Conservation (phyloP, 176 grass and related monocot species). For the Bothriochloa decipiens region DNA sequence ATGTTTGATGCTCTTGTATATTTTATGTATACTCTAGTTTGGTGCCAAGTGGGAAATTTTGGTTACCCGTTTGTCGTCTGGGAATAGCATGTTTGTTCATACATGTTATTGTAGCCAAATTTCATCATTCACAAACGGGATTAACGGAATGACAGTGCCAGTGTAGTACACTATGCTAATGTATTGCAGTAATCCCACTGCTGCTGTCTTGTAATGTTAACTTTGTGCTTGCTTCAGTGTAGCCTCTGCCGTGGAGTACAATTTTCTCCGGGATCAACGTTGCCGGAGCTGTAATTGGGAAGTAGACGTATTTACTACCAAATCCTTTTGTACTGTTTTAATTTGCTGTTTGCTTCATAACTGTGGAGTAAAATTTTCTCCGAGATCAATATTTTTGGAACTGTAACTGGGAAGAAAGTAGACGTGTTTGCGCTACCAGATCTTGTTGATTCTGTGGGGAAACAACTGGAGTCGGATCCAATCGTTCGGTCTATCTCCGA, state of each 20-base stretch:
- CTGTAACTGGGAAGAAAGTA: background rate
- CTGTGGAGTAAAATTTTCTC: too few relatives aligned
- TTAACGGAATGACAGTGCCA: constrained; percentile 19
- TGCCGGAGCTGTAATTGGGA: background rate
- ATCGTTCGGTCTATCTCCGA: too few relatives aligned
- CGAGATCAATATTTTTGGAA: background rate
- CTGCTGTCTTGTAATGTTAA: constrained; percentile 14
- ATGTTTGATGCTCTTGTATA: constrained; percentile 42
- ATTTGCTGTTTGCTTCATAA: background rate
- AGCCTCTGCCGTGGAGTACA: background rate
- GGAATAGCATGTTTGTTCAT: constrained; percentile 20
- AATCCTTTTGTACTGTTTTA: constrained; percentile 1
- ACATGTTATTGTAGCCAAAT: constrained; percentile 8
- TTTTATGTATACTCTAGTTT: constrained; percentile 20
- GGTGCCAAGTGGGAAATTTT: constrained; percentile 51
- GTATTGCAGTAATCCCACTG: constrained; percentile 12
- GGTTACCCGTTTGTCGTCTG: constrained; percentile 30
- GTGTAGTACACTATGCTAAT: background rate
- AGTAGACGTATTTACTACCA: background rate
- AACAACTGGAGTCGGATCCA: too few relatives aligned
- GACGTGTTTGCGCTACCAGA: background rate
- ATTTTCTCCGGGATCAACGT: background rate
- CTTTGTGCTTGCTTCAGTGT: background rate
- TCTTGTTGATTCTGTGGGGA: background rate
- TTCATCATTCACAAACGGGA: background rate